These are phyloP conservation scores for Monosporascus sp. DNA, from an alignment of 2,329 filamentous ascomycete species.

Conservation along the genomic window DNA sequence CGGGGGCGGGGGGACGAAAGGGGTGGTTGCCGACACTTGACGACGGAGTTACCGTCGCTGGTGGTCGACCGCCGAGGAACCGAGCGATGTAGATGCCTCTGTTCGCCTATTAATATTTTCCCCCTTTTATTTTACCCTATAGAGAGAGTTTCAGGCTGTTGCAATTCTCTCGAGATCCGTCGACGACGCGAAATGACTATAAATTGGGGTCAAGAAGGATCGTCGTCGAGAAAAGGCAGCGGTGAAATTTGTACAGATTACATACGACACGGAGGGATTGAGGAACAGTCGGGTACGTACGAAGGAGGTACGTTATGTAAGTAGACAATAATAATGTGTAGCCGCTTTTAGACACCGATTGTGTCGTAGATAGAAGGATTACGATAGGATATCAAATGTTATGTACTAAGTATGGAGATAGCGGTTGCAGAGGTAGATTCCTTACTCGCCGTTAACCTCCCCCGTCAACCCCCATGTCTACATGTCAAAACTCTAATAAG, in stretches of 20 bases:
- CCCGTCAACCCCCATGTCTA: no score
- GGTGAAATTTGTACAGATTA: neutral
- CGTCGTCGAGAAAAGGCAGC: neutral
- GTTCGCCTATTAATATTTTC: neutral
- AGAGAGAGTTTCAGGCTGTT: neutral
- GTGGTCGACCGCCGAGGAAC: neutral
- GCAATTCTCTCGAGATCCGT: neutral
- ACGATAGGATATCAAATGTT: neutral
- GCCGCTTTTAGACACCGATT: no score
- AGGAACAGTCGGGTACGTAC: neutral
- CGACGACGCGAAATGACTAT: neutral
- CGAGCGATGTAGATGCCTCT: neutral
- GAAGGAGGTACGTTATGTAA: neutral
- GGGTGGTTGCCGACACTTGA: slow-evolving; percentile 15
- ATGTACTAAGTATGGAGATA: neutral
- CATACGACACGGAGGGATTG: neutral
- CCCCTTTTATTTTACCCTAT: neutral
- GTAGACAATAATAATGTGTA: neutral
- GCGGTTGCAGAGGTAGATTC: no score
- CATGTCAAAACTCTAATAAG: no score
- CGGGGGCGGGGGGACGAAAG: slow-evolving; percentile 6
- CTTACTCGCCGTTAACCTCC: no score
- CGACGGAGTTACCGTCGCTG: slow-evolving; percentile 6
- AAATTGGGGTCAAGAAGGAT: neutral
- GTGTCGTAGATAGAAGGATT: neutral